Base-by-base conservation (phyloP, 2,329 filamentous ascomycete genomes). In the Cercospora sp. region DNA sequence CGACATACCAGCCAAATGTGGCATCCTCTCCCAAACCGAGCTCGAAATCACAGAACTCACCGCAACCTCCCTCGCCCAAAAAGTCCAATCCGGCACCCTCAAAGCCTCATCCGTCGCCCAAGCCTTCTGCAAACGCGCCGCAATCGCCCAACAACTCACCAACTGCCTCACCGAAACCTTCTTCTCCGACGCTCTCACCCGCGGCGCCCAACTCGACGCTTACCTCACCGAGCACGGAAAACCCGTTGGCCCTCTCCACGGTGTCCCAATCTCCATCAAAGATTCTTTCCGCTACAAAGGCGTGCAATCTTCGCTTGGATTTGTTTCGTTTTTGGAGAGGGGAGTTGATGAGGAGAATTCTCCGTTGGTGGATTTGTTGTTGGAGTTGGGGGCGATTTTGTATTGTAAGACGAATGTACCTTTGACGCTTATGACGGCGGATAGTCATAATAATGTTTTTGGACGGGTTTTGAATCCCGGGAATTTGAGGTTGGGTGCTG, bases 261-360 rank as follows among this genome's bases (percentile, higher is more conserved):
- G 86, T 0, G 75, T 88, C 2, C 86, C 86, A 0, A 80, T 88
- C 65, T 84, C 81, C 5, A 72, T 88, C 12, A 90, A 90, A 74
- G 88, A 90, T 62, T 86, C 87, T 13, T 90, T 89, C 76, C 84
- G 89, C 26, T 80, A 90, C 51, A 84, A 84, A 67, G 87, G 85
- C 1, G 75, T 83, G 3, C 86, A 89, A 63, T 84, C 84, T 0
- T 88, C 88, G 0, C 77, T 89, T 3, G 88, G 88, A 6, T 89
- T 89, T 70, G 84, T 87, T 1, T 79, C 77, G 1, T 82, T 79
- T 71, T 69, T 81, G 24, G 66, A 75, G 1, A 72, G 75, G 7
- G 70, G 67, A 18, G 70, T 77, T 13, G 66, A 75, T 1, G 45
- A 37, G 12, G 69, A 75, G 2, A 80, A 82, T 63, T 77, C 76